Conservation (phyloP, 495 filamentous ascomycete species). For the Evansstolkia leycettana region DNA sequence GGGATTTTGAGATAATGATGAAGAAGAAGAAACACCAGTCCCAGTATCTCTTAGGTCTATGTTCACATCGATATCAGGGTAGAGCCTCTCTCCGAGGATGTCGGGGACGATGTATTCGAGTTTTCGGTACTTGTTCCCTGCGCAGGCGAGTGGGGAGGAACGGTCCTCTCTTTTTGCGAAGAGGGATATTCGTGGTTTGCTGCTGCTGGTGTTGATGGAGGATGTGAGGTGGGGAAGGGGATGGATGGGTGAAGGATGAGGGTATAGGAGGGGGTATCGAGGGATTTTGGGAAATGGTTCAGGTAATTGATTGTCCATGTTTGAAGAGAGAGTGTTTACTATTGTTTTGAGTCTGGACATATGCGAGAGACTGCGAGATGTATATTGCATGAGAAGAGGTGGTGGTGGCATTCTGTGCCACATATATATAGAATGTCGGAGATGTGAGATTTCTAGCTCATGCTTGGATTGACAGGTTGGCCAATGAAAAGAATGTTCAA, state of each 20-base stretch:
- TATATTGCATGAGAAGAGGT: too few species aligned
- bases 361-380: too few species aligned
- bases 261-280: constrained; percentile 20
- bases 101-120: constrained; percentile 31
- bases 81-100: constrained; percentile 7
- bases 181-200: constrained; percentile 12
- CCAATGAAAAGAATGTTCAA: too few species aligned
- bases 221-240: constrained; percentile 12
- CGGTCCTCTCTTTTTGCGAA: constrained; percentile 31
- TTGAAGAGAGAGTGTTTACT: too few species aligned
- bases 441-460: too few species aligned
- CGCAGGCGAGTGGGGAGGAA: constrained; percentile 20
- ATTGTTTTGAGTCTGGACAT: too few species aligned
- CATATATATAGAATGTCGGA: too few species aligned
- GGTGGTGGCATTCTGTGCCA: too few species aligned
- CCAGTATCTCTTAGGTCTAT: too few species aligned
- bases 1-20: constrained; percentile 1
- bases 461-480: too few species aligned
- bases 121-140: constrained; percentile 34
- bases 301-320: constrained; percentile 14
- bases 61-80: too few species aligned
- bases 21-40: too few species aligned
- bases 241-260: constrained; percentile 22
- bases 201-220: constrained; percentile 2
- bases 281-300: constrained; percentile 18